Evolutionary conservation across 176 grass and related monocot species (phyloP).

Genomic region (Musa beccarii): DNA sequence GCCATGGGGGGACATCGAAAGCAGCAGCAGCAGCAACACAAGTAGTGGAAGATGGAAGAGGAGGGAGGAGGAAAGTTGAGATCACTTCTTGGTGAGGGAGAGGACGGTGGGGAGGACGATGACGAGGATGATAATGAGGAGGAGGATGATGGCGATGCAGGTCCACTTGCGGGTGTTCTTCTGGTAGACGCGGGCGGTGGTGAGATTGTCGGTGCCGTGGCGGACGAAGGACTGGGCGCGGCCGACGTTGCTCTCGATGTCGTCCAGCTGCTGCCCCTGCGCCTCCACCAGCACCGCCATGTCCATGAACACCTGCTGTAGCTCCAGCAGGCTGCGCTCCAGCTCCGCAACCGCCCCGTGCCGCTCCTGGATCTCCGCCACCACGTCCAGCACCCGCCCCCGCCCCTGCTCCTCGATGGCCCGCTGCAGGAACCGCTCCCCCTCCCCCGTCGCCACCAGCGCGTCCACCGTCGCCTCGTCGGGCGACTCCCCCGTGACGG

Average conservation of each 20-base stretch:
- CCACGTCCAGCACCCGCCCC: slow-evolving; percentile 33
- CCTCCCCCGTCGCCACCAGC: slow-evolving; percentile 25
- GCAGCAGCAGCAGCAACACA: neutral
- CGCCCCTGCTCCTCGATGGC: slow-evolving; percentile 34
- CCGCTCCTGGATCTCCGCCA: slow-evolving; percentile 38
- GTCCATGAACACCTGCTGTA: slow-evolving; percentile 84
- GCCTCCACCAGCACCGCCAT: slow-evolving; percentile 63
- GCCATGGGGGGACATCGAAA: neutral
- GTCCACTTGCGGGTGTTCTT: slow-evolving; percentile 27
- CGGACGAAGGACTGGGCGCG: slow-evolving; percentile 36
- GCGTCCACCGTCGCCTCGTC: slow-evolving; percentile 51
- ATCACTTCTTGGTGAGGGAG: slow-evolving; percentile 3
- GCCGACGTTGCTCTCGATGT: slow-evolving; percentile 51
- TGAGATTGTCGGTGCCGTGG: slow-evolving; percentile 31
- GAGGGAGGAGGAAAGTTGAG: neutral
- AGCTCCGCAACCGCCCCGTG: slow-evolving; percentile 37
- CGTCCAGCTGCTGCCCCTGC: slow-evolving; percentile 41
- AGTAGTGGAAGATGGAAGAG: neutral
- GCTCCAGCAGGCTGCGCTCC: slow-evolving; percentile 54
- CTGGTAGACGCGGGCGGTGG: slow-evolving; percentile 34
- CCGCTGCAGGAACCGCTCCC: slow-evolving; percentile 16
- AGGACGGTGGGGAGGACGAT: slow-evolving; percentile 34
- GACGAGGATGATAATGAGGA: slow-evolving; percentile 27
- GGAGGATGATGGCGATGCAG: slow-evolving; percentile 24
- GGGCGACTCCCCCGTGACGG: slow-evolving; percentile 45